These are phyloP conservation scores for Diaporthe humulicola DNA, from an alignment of 2,329 filamentous ascomycete species.

Conservation along the genomic window DNA sequence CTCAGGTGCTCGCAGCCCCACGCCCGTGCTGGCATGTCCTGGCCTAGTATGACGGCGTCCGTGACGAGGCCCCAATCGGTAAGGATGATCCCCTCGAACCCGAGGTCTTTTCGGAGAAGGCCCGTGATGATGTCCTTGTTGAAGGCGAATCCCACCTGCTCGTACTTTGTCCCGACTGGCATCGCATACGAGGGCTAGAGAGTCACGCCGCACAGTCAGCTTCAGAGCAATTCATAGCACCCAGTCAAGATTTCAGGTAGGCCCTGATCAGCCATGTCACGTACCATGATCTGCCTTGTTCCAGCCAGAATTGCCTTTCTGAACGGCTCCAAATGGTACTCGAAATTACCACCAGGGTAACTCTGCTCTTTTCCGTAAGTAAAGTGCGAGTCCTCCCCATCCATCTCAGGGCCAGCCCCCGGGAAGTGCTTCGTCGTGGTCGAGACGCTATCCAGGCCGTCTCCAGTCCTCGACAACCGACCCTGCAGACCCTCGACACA, in stretches of 20 bases:
- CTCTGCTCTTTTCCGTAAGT: conserved; percentile 64
- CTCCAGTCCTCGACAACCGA: conserved; percentile 18
- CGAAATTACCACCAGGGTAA: conserved; percentile 64
- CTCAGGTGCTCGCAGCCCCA: conserved; percentile 64
- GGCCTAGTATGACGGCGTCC: conserved; percentile 55
- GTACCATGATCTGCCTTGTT: conserved; percentile 62
- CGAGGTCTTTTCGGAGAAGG: conserved; percentile 60
- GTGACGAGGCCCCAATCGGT: conserved; percentile 68
- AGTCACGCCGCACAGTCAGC: neutral
- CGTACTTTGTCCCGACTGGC: conserved; percentile 60
- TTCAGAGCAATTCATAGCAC: neutral
- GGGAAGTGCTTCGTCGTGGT: conserved; percentile 68
- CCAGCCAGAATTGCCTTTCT: conserved; percentile 63
- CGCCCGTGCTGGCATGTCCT: conserved; percentile 60
- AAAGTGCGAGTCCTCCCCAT: conserved; percentile 67
- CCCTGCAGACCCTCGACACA: conserved; percentile 64
- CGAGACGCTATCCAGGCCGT: conserved; percentile 59
- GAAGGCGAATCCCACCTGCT: conserved; percentile 63
- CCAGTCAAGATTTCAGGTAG: neutral
- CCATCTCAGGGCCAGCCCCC: conserved; percentile 61
- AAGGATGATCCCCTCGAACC: conserved; percentile 64
- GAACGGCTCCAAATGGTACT: conserved; percentile 65
- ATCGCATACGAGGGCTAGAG: conserved; percentile 38
- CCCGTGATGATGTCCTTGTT: conserved; percentile 65
- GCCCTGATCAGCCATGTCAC: neutral